Evolutionary conservation across 768 basidiomycete genomes (phyloP).

Genomic region (Suillus subluteus): DNA sequence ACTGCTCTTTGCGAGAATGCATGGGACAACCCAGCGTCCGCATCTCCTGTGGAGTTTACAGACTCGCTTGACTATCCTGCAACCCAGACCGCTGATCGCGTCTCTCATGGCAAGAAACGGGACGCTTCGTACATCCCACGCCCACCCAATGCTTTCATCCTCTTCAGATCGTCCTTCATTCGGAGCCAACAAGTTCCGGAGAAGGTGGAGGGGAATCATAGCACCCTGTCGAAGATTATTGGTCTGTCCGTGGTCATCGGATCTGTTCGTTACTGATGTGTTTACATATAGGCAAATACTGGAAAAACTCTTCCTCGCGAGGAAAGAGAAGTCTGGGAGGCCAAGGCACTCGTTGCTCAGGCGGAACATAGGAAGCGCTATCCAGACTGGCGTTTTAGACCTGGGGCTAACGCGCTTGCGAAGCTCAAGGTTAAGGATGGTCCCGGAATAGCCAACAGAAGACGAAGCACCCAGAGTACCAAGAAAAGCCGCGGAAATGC

Average conservation of each 20-base stretch:
- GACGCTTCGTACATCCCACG: conserved; percentile 80
- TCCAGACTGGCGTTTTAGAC: conserved; percentile 84
- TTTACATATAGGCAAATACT: conserved; percentile 59
- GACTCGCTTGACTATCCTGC: conserved; percentile 24
- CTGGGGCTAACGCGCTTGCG: conserved; percentile 53
- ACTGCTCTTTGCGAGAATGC: conserved; percentile 37
- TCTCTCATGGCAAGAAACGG: conserved; percentile 62
- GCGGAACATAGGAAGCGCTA: conserved; percentile 74
- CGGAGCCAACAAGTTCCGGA: conserved; percentile 72
- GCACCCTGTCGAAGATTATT: conserved; percentile 80
- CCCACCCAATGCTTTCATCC: conserved; percentile 85
- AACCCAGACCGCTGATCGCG: conserved; percentile 39
- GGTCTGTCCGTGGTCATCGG: conserved; percentile 41
- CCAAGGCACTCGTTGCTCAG: conserved; percentile 69
- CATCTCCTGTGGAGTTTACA: conserved; percentile 24
- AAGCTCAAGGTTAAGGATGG: conserved; percentile 45
- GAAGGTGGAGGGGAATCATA: conserved; percentile 80
- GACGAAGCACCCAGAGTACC: conserved; percentile 31
- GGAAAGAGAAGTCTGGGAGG: conserved; percentile 78
- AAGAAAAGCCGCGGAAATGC: conserved; percentile 35
- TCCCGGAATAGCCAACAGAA: conserved; percentile 33
- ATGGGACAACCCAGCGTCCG: conserved; percentile 30
- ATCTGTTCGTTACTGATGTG: background rate
- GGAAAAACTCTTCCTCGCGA: conserved; percentile 70
- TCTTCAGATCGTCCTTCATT: conserved; percentile 82